Conservation (phyloP, 164 flowering plant genomes). For the grape (Vitis vinifera) region ASM3070453v1 NC_081812.1:19136501-19137000, state of each 20-base stretch:
- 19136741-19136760: neutral
- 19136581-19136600: neutral
- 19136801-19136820: no score
- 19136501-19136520: slow-evolving; percentile 68
- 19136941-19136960: slow-evolving; percentile 97
- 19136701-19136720: neutral
- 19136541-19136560: slow-evolving; percentile 94
- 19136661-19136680: neutral
- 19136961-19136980: slow-evolving; percentile 99
- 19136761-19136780: neutral
- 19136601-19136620: neutral
- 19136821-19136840: no score
- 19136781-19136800: neutral
- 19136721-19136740: neutral
- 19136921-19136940: slow-evolving; percentile 86
- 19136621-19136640: no score
- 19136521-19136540: slow-evolving; percentile 73
- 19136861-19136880: neutral
- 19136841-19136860: neutral
- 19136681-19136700: neutral
- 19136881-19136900: neutral
- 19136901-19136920: neutral
- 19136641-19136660: no score
- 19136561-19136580: slow-evolving; percentile 42
- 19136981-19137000: slow-evolving; percentile 97